phyloP scores from a whole-genome alignment of 1,284 basidiomycete species.

The Leucoagaricus sp. region DNA sequence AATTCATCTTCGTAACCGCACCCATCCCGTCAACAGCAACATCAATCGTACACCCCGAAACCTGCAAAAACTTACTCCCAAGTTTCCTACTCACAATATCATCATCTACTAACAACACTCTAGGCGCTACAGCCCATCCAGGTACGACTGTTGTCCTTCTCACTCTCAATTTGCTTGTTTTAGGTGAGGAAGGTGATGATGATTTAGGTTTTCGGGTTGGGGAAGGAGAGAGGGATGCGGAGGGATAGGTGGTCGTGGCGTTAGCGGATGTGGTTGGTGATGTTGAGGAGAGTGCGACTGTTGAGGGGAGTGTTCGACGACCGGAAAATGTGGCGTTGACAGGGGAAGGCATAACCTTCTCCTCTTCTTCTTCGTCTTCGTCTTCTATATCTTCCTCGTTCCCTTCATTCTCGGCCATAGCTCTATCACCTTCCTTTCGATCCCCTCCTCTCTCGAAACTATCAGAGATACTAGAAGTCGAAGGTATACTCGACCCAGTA shows the following conservation, averaged over 20 bases:
- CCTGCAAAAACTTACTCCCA: constrained; percentile 91
- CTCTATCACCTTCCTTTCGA: not conserved
- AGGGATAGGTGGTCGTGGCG: constrained; percentile 1
- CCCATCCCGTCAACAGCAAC: constrained; percentile 93
- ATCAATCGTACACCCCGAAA: constrained; percentile 94
- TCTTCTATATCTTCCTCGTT: constrained; percentile 17
- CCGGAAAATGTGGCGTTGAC: not conserved
- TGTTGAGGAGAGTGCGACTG: constrained; percentile 16
- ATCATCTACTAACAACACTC: constrained; percentile 93
- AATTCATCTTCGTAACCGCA: constrained; percentile 95
- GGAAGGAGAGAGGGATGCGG: constrained; percentile 3
- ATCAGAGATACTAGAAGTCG: too few species aligned
- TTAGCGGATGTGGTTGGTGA: constrained; percentile 12
- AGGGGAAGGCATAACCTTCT: constrained; percentile 12
- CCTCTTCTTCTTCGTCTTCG: constrained; percentile 22
- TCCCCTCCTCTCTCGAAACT: too few species aligned
- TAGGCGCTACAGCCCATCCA: constrained; percentile 84
- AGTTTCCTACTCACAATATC: constrained; percentile 89
- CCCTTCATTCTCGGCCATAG: not conserved
- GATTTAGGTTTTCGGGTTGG: too few species aligned
- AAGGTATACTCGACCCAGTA: too few species aligned
- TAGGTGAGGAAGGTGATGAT: not conserved
- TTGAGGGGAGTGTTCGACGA: not conserved
- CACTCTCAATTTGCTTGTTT: constrained; percentile 54
- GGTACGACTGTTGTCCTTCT: constrained; percentile 82